Conservation (phyloP, 257 asterid species). For the Knoxia roxburghii region DNA sequence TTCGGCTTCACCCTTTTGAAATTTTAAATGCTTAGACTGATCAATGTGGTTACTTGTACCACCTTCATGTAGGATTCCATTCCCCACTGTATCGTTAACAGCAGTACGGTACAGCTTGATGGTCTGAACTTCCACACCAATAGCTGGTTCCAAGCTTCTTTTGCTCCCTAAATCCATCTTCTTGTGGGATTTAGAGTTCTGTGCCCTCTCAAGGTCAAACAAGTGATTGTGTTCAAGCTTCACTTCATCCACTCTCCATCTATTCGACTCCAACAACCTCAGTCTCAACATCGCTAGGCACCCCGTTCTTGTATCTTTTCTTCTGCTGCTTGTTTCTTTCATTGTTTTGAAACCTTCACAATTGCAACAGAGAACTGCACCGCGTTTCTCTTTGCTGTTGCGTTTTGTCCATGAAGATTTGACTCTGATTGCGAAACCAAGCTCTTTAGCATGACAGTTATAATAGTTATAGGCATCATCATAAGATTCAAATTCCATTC, state of each 20-base stretch:
- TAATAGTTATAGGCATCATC: slow-evolving; percentile 84
- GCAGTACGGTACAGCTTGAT: slow-evolving; percentile 55
- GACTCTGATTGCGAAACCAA: slow-evolving; percentile 74
- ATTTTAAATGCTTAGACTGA: slow-evolving; percentile 21
- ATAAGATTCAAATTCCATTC: slow-evolving; percentile 80
- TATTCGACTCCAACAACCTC: slow-evolving; percentile 58
- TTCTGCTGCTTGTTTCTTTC: slow-evolving; percentile 63
- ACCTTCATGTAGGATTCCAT: slow-evolving; percentile 31
- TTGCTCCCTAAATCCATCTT: slow-evolving; percentile 43
- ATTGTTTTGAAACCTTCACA: slow-evolving; percentile 80
- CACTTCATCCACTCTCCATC: slow-evolving; percentile 78
- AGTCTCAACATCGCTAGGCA: slow-evolving; percentile 78
- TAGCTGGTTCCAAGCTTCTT: slow-evolving; percentile 38
- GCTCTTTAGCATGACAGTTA: slow-evolving; percentile 60
- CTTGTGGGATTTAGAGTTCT: slow-evolving; percentile 45
- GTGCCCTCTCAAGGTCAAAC: slow-evolving; percentile 48
- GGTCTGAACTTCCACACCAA: slow-evolving; percentile 45
- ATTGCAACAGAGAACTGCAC: slow-evolving; percentile 87
- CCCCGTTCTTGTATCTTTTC: slow-evolving; percentile 82
- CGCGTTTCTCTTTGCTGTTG: slow-evolving; percentile 79
- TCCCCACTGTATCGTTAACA: slow-evolving; percentile 42
- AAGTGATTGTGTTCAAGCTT: slow-evolving; percentile 70
- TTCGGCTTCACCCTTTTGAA: slow-evolving; percentile 27
- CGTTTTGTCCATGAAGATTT: slow-evolving; percentile 86
- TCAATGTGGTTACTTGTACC: slow-evolving; percentile 20